Evolutionary conservation across 2,329 filamentous ascomycete species (phyloP).

Genomic region (Ascochyta rabiei): DNA sequence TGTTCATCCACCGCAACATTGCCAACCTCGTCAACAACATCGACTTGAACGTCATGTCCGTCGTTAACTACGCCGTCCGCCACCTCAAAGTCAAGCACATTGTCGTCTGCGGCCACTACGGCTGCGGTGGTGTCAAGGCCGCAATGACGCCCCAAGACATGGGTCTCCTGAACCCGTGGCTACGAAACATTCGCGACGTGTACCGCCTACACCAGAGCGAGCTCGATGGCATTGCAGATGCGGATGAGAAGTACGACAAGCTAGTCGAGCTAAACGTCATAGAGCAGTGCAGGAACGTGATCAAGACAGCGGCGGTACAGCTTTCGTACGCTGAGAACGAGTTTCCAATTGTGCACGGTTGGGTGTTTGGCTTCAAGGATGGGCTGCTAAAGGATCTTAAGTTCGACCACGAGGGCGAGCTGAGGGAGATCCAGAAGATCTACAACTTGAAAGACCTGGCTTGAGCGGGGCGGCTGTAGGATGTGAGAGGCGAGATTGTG

Average conservation of each 20-base stretch:
- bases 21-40: conserved; percentile 49
- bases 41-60: conserved; percentile 50
- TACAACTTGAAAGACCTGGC: conserved; percentile 55
- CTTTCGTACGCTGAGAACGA: conserved; percentile 65
- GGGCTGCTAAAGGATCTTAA: conserved; percentile 70
- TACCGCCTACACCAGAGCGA: conserved; percentile 74
- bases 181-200: conserved; percentile 75
- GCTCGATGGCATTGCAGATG: conserved; percentile 58
- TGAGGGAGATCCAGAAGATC: conserved; percentile 67
- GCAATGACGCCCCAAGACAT: conserved; percentile 70
- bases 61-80: conserved; percentile 50
- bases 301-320: conserved; percentile 60
- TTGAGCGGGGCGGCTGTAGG: neutral
- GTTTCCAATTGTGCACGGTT: conserved; percentile 74
- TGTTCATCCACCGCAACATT: conserved; percentile 46
- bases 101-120: conserved; percentile 71
- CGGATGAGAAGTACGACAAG: conserved; percentile 38
- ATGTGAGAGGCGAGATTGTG: neutral
- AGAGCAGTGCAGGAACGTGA: conserved; percentile 47
- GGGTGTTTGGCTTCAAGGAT: conserved; percentile 74
- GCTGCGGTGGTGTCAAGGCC: conserved; percentile 70
- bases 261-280: conserved; percentile 48
- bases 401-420: conserved; percentile 64
- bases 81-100: conserved; percentile 67
- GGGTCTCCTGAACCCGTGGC: conserved; percentile 74